Evolutionary conservation across 306 rosid genomes (phyloP), one percentile per base, ranked within the genome.

Genomic region (Lathyrus tuberosus): DNA sequence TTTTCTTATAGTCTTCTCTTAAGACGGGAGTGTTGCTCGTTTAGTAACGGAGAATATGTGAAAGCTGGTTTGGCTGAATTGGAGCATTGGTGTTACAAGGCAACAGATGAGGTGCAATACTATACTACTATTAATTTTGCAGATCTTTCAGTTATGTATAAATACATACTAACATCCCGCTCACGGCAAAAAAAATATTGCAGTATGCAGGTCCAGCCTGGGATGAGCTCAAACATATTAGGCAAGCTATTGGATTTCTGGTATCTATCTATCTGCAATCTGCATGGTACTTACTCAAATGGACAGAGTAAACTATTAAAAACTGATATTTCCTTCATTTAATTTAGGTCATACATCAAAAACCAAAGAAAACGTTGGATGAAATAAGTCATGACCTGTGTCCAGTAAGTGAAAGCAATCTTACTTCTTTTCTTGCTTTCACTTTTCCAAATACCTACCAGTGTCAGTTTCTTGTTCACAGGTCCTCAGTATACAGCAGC

Each of bases 241-340:
- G 99, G 81, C 99, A 95, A 82, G 99, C 99, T n/a, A 90, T 95
- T 70, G 97, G 99, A 67, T 95, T 95, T 83, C 84, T 95, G 76
- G 99, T 95, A 82, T 79, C 41, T 43, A 49, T 52, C 67, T 37
- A 37, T 69, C 35, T 63, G 51, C 52, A 63, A 58, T 78, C 65
- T 73, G 60, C 62, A 31, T 10, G 62, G 57, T 56, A 69, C 73
- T 69, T 53, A 53, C 43, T 71, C 48, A 48, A 46, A 16, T 56
- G 7, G 41, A 46, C 66, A 33, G 70, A 48, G 56, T 71, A 59
- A 64, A 49, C 28, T 26, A 60, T 44, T 43, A 12, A 20, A 41
- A 65, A 15, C 72, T 79, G 64, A 70, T 76, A 3, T 71, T 75
- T 74, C 56, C 46, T 76, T 33, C 48, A 59, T 33, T 26, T 77